Evolutionary conservation across 805 yeast genomes (phyloP), one percentile per base, ranked within the genome.

Genomic region (Torulaspora indica): DNA sequence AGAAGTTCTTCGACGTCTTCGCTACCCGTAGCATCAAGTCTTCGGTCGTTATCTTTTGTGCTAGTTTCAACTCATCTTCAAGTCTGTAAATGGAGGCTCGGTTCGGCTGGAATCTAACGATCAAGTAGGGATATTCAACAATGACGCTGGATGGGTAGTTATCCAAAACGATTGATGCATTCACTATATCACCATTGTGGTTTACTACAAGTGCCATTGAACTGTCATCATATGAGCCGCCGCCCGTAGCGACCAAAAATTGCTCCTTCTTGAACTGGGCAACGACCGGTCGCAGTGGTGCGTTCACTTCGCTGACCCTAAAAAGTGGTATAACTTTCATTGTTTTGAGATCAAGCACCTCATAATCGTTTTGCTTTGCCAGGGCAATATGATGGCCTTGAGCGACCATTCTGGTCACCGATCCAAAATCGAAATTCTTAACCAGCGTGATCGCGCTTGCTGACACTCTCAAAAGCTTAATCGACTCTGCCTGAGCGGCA

Each of bases 161-260:
- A 10, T 58, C 58, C 9, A 63, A 43, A 17, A 58, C 56, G 8
- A 61, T 47, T 6, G 65, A 61, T 9, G 63, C 63, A 29, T 59
- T 60, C 5, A 57, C 57, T 7, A 63, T 58, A 36, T 63, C 64
- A 25, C 68, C 68, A 4, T 52, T 27, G 40, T 53, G 48, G 43
- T 61, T 56, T 3, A 64, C 53, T 4, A 61, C 54, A n/a, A 64
- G 51, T 3, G 57, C 63, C 59, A 64, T 63, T 2, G 66, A 55
- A 20, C 50, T 54, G 35, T 59, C 60, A 2, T 49, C 53, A 13
- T 36, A 32, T 3, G 55, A 42, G 1, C 46, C 49, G 2, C 68
- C 67, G 8, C 68, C 66, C 0, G 66, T 53, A 20, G 56, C 52
- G 4, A 64, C 57, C 13, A 63, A 35, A 44, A 60, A 56, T 29